Base-by-base conservation (phyloP, 2,329 filamentous ascomycete genomes). In the Hawksworthiomyces lignivorus region DNA sequence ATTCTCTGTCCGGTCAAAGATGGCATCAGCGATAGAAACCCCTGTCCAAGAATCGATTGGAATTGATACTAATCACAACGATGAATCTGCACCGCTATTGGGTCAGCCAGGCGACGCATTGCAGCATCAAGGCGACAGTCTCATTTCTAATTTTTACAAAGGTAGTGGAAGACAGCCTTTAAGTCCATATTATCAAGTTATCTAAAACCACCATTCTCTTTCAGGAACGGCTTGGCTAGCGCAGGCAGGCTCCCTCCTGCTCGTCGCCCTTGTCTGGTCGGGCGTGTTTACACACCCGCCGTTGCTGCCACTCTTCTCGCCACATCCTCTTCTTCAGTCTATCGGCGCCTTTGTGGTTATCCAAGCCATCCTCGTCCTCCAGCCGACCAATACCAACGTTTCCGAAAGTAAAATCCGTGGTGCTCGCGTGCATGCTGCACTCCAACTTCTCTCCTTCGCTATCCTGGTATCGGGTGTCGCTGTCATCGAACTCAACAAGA, bases 321-420 rank as follows among this genome's bases (percentile, higher is more conserved):
- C 82, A 8, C 90, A 97, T 62, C 90, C 90, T 7, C 80, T 96
- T 57, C 68, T 81, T 45, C 70, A 75, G 63, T 71, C 68, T 10
- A 50, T 83, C 44, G 88, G 80, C 36, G 62, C 94, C 45, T 70
- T 95, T 48, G 70, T 87, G 44, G 70, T 92, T 54, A 74, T 84
- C 15, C 83, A 96, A 69, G 83, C 82, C 42, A 78, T 89, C 50
- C 78, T 97, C 39, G 68, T 92, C 52, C 75, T 97, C 27, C 92
- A 98, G 61, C 92, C 90, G 2, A 95, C 90, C 0, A 76, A 84
- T 53, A 85, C 85, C 0, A n/a, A n/a, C n/a, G n/a, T n/a, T n/a
- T 68, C 80, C 2, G 62, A 70, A 14, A 85, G 95, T 64, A 96
- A 96, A 64, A 60, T 63, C 28, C 54, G 64, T 28, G 77, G 75